phyloP scores from a whole-genome alignment of 1,284 basidiomycete species.

The Coniophora puteana region DNA sequence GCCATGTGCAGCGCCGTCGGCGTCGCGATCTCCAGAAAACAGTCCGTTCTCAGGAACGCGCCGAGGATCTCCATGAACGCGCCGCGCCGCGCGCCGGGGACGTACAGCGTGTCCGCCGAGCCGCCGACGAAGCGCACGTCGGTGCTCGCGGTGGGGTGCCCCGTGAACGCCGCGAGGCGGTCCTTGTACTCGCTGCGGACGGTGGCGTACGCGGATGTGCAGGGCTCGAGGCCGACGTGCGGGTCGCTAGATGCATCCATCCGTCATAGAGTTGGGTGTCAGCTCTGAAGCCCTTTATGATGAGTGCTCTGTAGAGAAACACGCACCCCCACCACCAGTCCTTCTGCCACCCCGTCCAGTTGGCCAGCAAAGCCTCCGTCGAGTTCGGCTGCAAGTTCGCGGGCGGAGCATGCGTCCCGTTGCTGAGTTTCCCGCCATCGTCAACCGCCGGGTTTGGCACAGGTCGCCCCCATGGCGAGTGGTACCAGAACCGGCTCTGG shows the following conservation, averaged over 20 bases:
- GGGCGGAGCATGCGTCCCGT: constrained; percentile 30
- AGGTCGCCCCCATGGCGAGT: constrained; percentile 41
- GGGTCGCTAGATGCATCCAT: constrained; percentile 40
- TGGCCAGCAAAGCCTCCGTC: constrained; percentile 30
- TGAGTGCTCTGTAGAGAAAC: not conserved
- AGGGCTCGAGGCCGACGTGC: constrained; percentile 39
- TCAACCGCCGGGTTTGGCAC: constrained; percentile 36
- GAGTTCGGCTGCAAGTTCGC: constrained; percentile 37
- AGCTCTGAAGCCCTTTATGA: not conserved
- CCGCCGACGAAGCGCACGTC: constrained; percentile 45
- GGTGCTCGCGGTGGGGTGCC: constrained; percentile 28
- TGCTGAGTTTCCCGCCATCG: constrained; percentile 16
- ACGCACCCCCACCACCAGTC: constrained; percentile 47
- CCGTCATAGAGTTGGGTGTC: constrained; percentile 2
- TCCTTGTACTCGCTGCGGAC: constrained; percentile 32
- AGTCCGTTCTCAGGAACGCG: constrained; percentile 42
- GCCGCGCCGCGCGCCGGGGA: constrained; percentile 37
- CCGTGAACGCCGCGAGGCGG: constrained; percentile 31
- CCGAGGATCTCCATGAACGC: constrained; percentile 38
- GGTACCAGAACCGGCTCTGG: constrained; percentile 44
- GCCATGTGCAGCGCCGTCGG: constrained; percentile 43
- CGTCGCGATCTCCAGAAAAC: constrained; percentile 46
- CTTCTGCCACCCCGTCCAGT: constrained; percentile 35
- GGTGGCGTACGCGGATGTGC: constrained; percentile 37
- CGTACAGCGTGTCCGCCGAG: constrained; percentile 47